Evolutionary conservation across 2,329 filamentous ascomycete species (phyloP).

Genomic region (Lojkania enalia): DNA sequence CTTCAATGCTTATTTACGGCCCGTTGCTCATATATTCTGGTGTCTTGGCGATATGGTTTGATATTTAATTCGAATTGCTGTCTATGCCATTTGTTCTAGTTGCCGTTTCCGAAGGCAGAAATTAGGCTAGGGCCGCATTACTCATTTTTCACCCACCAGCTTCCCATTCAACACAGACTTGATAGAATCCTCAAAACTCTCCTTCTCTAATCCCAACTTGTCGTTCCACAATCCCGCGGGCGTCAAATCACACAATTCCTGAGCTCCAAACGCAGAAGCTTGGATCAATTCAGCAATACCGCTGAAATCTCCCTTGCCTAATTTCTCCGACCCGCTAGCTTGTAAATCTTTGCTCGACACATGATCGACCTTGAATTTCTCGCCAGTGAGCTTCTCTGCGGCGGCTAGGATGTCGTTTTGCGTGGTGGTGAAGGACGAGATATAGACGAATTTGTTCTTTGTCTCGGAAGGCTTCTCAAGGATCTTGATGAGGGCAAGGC

Average conservation of each 20-base stretch:
- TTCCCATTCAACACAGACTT: slow-evolving; percentile 32
- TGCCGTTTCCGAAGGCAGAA: too few relatives aligned
- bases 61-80: too few relatives aligned
- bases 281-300: slow-evolving; percentile 27
- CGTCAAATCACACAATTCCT: slow-evolving; percentile 30
- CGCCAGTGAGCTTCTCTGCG: slow-evolving; percentile 57
- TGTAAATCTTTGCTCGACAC: slow-evolving; percentile 38
- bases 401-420: slow-evolving; percentile 61
- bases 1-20: too few relatives aligned
- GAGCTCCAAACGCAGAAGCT: slow-evolving; percentile 19
- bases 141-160: slow-evolving; percentile 17
- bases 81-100: too few relatives aligned
- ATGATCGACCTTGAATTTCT: slow-evolving; percentile 55
- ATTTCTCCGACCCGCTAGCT: slow-evolving; percentile 37
- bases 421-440: slow-evolving; percentile 61
- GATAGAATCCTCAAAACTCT: slow-evolving; percentile 45
- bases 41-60: too few relatives aligned
- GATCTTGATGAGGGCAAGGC: slow-evolving; percentile 55
- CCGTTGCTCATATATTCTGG: too few relatives aligned
- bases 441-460: slow-evolving; percentile 60
- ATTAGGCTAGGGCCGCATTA: too few relatives aligned
- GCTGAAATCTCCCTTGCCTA: slow-evolving; percentile 41
- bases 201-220: slow-evolving; percentile 47
- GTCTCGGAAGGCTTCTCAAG: slow-evolving; percentile 56
- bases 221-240: slow-evolving; percentile 43